These are phyloP conservation scores for Rhizopogon vinicolor DNA, from an alignment of 768 basidiomycete species.

Conservation along the genomic window DNA sequence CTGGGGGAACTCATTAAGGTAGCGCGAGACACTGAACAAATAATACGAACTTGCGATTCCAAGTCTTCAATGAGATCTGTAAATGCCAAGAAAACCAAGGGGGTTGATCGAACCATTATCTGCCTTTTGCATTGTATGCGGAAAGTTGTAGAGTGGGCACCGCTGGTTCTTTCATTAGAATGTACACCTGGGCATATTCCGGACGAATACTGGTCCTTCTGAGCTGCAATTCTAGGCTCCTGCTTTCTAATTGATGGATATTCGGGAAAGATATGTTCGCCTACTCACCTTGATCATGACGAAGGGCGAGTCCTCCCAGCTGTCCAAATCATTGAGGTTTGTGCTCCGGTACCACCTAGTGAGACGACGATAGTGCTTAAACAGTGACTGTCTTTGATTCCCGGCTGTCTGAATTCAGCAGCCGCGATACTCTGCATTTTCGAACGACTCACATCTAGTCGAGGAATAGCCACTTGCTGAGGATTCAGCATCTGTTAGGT, in stretches of 20 bases:
- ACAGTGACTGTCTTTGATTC: conserved; percentile 15
- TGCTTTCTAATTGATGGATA: background rate
- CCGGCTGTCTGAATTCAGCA: conserved; percentile 18
- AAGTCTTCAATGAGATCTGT: conserved; percentile 44
- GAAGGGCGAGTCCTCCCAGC: conserved; percentile 48
- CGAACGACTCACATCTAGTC: conserved; percentile 26
- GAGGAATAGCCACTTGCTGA: conserved; percentile 36
- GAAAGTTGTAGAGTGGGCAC: background rate
- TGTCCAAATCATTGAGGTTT: conserved; percentile 28
- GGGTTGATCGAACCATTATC: conserved; percentile 46
- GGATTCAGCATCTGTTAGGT: conserved; percentile 49
- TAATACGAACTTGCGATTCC: conserved; percentile 36
- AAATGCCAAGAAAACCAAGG: conserved; percentile 45
- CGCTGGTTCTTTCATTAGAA: background rate
- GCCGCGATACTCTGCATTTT: background rate
- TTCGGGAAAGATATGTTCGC: background rate
- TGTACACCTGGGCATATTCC: background rate
- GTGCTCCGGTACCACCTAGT: conserved; percentile 43
- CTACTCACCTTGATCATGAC: conserved; percentile 36
- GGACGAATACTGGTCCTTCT: background rate
- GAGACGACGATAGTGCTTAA: conserved; percentile 45
- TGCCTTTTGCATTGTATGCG: conserved; percentile 9
- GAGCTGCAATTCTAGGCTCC: background rate
- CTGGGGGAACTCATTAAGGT: conserved; percentile 17
- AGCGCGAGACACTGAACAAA: background rate